Evolutionary conservation across 345 rosid species (phyloP).

Genomic region (Lagerstroemia speciosa): DNA sequence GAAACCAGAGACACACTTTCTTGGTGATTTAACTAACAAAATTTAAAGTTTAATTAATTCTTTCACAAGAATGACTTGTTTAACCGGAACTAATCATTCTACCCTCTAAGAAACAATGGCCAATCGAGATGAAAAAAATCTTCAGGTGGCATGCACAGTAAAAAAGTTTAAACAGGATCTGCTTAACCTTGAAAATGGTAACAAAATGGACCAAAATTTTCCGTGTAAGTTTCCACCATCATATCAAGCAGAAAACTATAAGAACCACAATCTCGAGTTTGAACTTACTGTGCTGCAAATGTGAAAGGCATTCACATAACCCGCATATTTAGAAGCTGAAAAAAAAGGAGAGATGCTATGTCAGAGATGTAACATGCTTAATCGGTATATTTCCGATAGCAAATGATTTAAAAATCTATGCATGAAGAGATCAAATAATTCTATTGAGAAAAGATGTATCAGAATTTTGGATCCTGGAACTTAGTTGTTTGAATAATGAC

Average conservation of each 20-base stretch:
- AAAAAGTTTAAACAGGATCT: background rate
- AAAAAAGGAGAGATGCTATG: background rate
- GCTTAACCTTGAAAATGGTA: background rate
- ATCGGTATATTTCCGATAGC: background rate
- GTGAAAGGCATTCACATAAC: constrained; percentile 32
- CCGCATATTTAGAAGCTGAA: constrained; percentile 74
- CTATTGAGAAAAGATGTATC: too few relatives aligned
- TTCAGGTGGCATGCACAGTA: background rate
- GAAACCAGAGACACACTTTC: too few relatives aligned
- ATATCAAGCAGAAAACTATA: background rate
- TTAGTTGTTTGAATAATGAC: too few relatives aligned
- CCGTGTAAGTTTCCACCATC: background rate
- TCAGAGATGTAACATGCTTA: background rate
- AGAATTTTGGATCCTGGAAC: too few relatives aligned
- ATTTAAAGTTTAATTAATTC: too few relatives aligned
- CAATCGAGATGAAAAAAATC: background rate
- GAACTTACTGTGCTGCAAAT: constrained; percentile 44
- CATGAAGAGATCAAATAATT: too few relatives aligned
- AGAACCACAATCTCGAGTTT: background rate
- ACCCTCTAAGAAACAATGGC: too few relatives aligned
- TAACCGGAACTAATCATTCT: too few relatives aligned
- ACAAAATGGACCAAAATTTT: background rate
- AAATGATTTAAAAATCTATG: background rate
- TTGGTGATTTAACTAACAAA: too few relatives aligned
- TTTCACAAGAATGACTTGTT: too few relatives aligned